Percentiles rank a stretch among this genome's conserved stretches.
These are phyloP conservation scores for Isatis tinctoria DNA, from an alignment of 345 rosid species.

Conservation along the genomic window DNA sequence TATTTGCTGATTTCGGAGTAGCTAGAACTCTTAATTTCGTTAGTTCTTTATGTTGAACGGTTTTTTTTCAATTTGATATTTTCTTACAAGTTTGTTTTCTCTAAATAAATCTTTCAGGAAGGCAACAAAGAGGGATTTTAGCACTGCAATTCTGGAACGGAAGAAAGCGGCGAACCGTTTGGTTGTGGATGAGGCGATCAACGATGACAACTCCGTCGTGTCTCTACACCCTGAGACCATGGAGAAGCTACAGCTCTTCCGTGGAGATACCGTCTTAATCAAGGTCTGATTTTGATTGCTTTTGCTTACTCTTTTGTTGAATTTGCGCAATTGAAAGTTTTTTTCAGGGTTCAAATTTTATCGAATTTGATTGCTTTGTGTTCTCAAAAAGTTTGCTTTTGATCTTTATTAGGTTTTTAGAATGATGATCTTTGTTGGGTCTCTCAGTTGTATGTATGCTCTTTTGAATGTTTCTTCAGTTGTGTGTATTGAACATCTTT, in stretches of 20 bases:
- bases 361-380: too few species aligned
- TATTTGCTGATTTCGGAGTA: neutral
- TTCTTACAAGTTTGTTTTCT: neutral
- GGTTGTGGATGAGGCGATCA: conserved; percentile 61
- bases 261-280: conserved; percentile 66
- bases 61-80: neutral
- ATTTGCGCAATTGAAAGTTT: too few species aligned
- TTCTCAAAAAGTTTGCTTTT: neutral
- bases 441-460: neutral
- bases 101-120: conserved; percentile 28
- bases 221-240: conserved; percentile 60
- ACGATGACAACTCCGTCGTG: conserved; percentile 76
- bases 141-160: conserved; percentile 69
- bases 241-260: conserved; percentile 76
- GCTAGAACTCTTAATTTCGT: neutral
- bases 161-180: conserved; percentile 68
- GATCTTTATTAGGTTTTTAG: neutral
- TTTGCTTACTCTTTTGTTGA: too few species aligned
- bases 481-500: neutral
- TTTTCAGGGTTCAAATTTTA: too few species aligned
- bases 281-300: conserved; percentile 38
- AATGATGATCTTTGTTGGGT: neutral
- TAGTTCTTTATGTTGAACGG: too few species aligned
- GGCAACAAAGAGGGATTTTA: conserved; percentile 58
- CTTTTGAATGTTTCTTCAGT: neutral